phyloP scores from a whole-genome alignment of 176 grass and related monocot genomes.

The Zoysia pacifica region DNA sequence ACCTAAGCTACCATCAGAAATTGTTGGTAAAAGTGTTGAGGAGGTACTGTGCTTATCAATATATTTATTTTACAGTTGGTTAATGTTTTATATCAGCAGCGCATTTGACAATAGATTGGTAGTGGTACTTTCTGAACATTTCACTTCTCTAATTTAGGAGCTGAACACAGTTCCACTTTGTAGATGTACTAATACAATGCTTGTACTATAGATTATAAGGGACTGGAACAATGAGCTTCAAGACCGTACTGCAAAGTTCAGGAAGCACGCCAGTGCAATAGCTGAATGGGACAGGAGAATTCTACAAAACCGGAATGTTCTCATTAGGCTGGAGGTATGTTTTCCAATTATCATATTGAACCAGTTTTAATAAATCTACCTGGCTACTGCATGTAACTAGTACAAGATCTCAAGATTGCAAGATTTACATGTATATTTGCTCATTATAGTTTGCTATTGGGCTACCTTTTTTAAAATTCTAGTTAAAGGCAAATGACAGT shows the following conservation, averaged over 20 bases:
- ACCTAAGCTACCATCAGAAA: conserved; percentile 85
- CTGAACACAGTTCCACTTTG: background rate
- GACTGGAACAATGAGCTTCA: conserved; percentile 95
- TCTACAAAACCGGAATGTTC: conserved; percentile 94
- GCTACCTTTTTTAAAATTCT: background rate
- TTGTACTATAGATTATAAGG: conserved; percentile 73
- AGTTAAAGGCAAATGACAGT: background rate
- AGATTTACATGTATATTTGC: background rate
- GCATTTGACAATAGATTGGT: conserved; percentile 6
- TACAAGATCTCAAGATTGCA: background rate
- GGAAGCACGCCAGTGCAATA: conserved; percentile 86
- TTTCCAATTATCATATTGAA: background rate
- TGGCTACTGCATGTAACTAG: background rate
- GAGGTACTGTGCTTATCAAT: conserved; percentile 50
- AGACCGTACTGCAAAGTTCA: conserved; percentile 81
- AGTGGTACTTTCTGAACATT: conserved; percentile 4
- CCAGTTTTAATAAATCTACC: background rate
- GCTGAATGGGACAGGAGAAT: conserved; percentile 94
- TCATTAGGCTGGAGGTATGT: conserved; percentile 84
- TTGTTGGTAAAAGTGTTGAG: conserved; percentile 89
- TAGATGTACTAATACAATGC: background rate
- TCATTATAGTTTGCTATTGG: background rate
- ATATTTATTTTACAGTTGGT: background rate
- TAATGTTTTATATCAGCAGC: background rate
- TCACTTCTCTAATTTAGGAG: conserved; percentile 30